Evolutionary conservation across 495 filamentous ascomycete species (phyloP), one percentile per base, ranked within the genome.

Genomic region (Neurospora intermedia): DNA sequence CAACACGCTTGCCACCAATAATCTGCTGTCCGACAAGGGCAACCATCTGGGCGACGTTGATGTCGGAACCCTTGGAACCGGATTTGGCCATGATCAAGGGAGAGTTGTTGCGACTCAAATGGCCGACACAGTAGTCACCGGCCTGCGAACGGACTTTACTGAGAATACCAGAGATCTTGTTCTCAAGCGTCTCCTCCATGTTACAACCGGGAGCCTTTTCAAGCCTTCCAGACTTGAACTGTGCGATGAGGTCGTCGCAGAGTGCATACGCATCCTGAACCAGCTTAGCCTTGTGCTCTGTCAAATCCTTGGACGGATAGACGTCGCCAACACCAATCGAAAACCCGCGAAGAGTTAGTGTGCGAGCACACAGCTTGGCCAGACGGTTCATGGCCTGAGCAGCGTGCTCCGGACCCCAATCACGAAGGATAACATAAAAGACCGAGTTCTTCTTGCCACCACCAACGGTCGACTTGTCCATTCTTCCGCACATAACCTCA

Each of bases 11-110:
- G 70, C 94, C 94, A 46, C 90, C 90, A 77, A 99, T 98, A 86
- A 98, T 97, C 77, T 99, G 96, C 81, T 99, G 96, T 73, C 96
- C 96, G 76, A 99, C 96, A 75, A 93, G 91, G 43, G 96, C 94
- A 80, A 98, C 91, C 96, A 99, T 99, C 84, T 99, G 96, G 35
- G 96, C 95, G 69, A 99, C 96, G 85, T 99, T 99, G 86, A 98
- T 97, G 78, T 91, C 91, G 3, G 94, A 97, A 77, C 96, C 88
- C 82, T 99, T 99, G 45, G 96, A 97, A 42, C 96, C 96, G 10
- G 93, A 97, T 62, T 92, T 96, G 69, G 96, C 96, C 96, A 99
- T 99, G 84, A 97, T 91, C 77, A 98, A 84, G 11, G 96, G 94
- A 4, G 96, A 91, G 78, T 99, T 99, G 84, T 93, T 94, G 74